Base-by-base conservation (phyloP, 148 eudicot species). In the Euryodendron excelsum region DNA sequence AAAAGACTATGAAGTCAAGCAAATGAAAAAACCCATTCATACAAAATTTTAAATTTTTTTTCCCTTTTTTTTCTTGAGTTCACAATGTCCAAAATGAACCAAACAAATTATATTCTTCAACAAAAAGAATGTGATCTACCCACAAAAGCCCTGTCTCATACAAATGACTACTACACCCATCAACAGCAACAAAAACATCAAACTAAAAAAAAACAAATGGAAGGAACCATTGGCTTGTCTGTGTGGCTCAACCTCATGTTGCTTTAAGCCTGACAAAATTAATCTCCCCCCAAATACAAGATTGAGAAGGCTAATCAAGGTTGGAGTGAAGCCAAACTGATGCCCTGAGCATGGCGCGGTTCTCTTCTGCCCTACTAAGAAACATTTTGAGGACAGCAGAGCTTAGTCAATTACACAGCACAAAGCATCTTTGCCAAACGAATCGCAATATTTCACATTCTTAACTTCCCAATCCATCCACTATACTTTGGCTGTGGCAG, bases 401-500 rank as follows among this genome's bases (percentile, higher is more conserved):
- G 72, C 30, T 68, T 68, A 68, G 30, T 68, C 17, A 41, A 68
- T 23, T 50, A 39, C 30, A 39, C 17, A 68, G 30, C 72, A 68
- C 45, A 1, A 44, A 74, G 17, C 66, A 39, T 23, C 13, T 23
- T 12, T 21, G 36, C 66, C 52, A 13, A 59, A 56, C 37, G 23
- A 5, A 47, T 27, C 7, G 20, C 23, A 28, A 28, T 5, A 21
- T 4, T 73, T 73, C 52, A 65, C 45, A 36, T 67, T n/a, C 28
- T 67, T 21, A 21, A n/a, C 7, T 53, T 50, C 64, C 33, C 18
- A 6, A 48, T 34, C 37, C 10, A 23, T 50, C 71, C 20, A 47
- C 73, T 81, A 86, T 7, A 27, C 62, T 77, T 83, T 71, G 67
- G 90, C 60, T 39, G 90, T 77, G 48, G 92, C 98, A 64, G 89